Conservation (phyloP, 176 grass and related monocot genomes). For the Calamus simplicifolius region DNA sequence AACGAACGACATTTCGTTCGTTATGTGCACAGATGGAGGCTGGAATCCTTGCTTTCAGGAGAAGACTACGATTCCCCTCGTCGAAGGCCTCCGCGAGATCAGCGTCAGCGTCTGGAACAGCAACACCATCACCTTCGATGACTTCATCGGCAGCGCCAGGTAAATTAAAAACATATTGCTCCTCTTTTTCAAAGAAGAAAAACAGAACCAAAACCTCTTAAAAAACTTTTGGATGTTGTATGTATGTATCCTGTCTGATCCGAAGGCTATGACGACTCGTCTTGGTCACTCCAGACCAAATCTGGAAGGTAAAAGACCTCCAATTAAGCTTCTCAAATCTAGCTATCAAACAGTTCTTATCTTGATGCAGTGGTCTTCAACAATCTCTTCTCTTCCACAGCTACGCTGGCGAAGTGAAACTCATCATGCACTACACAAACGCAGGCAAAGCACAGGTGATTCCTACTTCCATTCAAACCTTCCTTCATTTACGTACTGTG, state of each 20-base stretch:
- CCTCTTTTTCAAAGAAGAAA: no score
- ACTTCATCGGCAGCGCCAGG: constrained; percentile 14
- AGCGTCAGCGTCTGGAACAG: constrained; percentile 4
- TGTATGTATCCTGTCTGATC: neutral
- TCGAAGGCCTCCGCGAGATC: constrained; percentile 16
- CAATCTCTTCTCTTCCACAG: neutral
- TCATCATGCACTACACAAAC: constrained; percentile 4
- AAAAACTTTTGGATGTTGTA: neutral
- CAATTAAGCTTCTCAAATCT: neutral
- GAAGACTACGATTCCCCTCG: neutral
- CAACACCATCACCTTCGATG: neutral
- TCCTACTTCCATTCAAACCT: neutral
- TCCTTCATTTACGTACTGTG: neutral
- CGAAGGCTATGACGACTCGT: constrained; percentile 9
- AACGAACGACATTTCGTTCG: no score
- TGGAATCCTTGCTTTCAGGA: constrained; percentile 9
- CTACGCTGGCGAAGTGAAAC: constrained; percentile 4
- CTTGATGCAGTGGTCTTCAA: neutral
- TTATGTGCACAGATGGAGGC: constrained; percentile 5
- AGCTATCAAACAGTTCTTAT: neutral
- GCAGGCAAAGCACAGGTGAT: neutral
- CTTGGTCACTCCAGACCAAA: neutral
- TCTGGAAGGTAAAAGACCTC: neutral
- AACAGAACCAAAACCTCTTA: no score
- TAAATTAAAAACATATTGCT: no score